Conservation (phyloP, 345 rosid species). For the Melaleuca alternifolia region DNA sequence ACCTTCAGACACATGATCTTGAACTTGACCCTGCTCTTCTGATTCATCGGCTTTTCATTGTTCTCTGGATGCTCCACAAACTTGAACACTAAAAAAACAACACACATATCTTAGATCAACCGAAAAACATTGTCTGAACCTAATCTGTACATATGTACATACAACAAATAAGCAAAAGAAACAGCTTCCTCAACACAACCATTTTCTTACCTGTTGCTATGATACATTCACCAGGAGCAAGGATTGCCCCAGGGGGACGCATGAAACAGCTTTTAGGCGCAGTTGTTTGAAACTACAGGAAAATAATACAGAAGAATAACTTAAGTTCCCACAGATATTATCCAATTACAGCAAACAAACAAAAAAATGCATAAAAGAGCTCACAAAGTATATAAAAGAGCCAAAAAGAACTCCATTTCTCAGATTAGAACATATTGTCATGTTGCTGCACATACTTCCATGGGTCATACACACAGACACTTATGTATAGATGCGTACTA, state of each 20-base stretch:
- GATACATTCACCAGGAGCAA: constrained; percentile 83
- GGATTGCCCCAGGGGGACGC: constrained; percentile 98
- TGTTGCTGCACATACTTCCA: neutral
- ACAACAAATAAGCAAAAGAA: neutral
- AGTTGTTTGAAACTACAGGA: constrained; percentile 88
- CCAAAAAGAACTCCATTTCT: neutral
- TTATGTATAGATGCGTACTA: neutral
- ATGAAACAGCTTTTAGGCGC: constrained; percentile 99
- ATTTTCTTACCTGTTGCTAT: constrained; percentile 68
- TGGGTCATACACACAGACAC: neutral
- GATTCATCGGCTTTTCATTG: constrained; percentile 88
- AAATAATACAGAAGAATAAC: neutral
- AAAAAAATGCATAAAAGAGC: neutral
- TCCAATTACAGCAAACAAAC: neutral
- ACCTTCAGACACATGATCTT: constrained; percentile 95
- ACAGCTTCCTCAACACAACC: neutral
- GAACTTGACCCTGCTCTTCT: constrained; percentile 81
- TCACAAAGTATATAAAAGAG: neutral
- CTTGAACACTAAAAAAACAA: constrained; percentile 58
- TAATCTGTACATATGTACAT: neutral
- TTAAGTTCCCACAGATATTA: neutral
- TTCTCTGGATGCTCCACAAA: constrained; percentile 94
- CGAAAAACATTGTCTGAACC: neutral
- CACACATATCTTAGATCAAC: neutral
- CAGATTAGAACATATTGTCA: neutral